Conservation (phyloP, 306 rosid genomes). For the Glycine tomentella region DNA sequence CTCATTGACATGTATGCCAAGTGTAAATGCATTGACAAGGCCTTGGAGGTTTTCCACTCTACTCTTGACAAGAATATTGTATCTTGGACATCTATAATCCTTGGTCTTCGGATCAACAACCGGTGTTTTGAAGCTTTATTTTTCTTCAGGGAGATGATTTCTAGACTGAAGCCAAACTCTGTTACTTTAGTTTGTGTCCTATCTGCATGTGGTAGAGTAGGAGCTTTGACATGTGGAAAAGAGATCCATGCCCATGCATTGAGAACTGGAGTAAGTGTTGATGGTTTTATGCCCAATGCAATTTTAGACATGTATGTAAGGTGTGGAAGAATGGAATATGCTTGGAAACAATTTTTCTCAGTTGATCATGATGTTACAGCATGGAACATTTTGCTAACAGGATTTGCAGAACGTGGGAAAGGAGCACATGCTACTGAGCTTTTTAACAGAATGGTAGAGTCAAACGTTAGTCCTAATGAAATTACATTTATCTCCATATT, state of each 20-base stretch:
- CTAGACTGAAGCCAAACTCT: constrained; percentile 69
- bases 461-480: constrained; percentile 67
- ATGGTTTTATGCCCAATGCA: constrained; percentile 84
- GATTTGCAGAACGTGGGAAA: constrained; percentile 76
- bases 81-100: constrained; percentile 89
- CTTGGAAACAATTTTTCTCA: constrained; percentile 75
- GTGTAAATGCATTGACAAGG: constrained; percentile 78
- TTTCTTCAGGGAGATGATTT: constrained; percentile 74
- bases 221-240: constrained; percentile 82
- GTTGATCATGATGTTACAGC: constrained; percentile 65
- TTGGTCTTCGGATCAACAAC: constrained; percentile 80
- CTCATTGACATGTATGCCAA: constrained; percentile 87
- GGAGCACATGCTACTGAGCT: constrained; percentile 67
- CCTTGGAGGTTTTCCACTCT: constrained; percentile 78
- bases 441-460: constrained; percentile 71
- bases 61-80: constrained; percentile 68
- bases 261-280: constrained; percentile 73
- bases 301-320: constrained; percentile 88
- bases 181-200: constrained; percentile 70
- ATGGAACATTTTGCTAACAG: constrained; percentile 88
- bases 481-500: constrained; percentile 71
- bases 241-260: constrained; percentile 94
- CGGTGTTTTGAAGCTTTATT: constrained; percentile 78
- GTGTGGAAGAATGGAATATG: constrained; percentile 83
- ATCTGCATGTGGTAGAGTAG: constrained; percentile 84